Evolutionary conservation across 495 filamentous ascomycete genomes (phyloP), one percentile per base, ranked within the genome.

Genomic region (Xylaria bambusicola): DNA sequence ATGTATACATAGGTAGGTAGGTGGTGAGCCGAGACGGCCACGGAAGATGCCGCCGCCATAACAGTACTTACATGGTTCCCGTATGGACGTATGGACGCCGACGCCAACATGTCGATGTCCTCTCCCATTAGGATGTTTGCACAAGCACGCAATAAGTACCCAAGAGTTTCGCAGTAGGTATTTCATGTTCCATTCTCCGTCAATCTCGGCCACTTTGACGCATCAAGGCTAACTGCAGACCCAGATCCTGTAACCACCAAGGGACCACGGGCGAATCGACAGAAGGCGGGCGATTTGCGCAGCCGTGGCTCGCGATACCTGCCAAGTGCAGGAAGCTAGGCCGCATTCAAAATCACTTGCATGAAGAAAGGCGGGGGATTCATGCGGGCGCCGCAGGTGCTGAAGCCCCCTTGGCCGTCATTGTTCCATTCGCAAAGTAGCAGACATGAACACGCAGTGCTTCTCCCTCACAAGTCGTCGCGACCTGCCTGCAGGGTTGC

Each of bases 351-450:
- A 27, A 31, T 35, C 33, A 50, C 57, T 48, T 53, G 57, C 57
- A 53, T 33, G 13, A 26, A 46, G 40, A 60, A 60, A 60, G 49
- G 57, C 48, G 48, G 57, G 57, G 57, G 48, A 53, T 60, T 60
- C 49, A 53, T 51, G 57, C 49, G 29, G 42, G 56, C 47, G 49
- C 49, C 53, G 57, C 45, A 38, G 48, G n/a, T 40, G 31, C 49
- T 60, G 57, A 47, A 38, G 48, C 5, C 48, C 29, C 8, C 47
- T 45, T 46, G 15, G 56, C 48, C 56, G 18, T 52, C 36, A 20
- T 44, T 18, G 49, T 46, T 40, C 48, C 57, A 60, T 35, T 46
- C 31, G 56, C 49, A 17, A 44, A 17, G 29, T 7, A 44, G 46
- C 52, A 27, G 31, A 52, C 31, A 58, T 58, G 45, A 58, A 38